phyloP scores from a whole-genome alignment of 768 basidiomycete species.

The Lactarius quietus region DNA sequence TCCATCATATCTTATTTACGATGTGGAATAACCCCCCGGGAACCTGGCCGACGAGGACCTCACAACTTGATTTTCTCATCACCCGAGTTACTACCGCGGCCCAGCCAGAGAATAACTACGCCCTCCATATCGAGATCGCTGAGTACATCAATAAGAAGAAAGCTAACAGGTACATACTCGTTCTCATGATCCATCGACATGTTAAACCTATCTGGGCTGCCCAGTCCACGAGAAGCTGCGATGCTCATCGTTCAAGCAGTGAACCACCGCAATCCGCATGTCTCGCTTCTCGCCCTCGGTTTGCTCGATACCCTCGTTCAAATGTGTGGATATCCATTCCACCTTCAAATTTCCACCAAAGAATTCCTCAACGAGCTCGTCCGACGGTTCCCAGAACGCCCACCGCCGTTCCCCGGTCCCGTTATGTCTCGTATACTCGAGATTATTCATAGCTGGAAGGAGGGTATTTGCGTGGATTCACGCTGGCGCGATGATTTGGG shows the following conservation, averaged over 20 bases:
- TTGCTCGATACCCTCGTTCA: conserved; percentile 91
- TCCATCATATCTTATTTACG: neutral
- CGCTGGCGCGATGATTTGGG: conserved; percentile 96
- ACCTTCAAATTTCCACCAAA: conserved; percentile 95
- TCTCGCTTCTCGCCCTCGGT: conserved; percentile 80
- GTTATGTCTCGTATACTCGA: conserved; percentile 95
- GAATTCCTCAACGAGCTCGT: conserved; percentile 99
- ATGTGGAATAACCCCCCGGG: conserved; percentile 26
- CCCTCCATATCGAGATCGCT: conserved; percentile 87
- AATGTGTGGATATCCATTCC: conserved; percentile 95
- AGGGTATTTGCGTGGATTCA: conserved; percentile 81
- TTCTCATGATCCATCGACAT: neutral
- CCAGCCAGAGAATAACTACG: conserved; percentile 86
- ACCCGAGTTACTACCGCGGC: conserved; percentile 85
- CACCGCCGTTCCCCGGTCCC: conserved; percentile 89
- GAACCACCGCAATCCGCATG: conserved; percentile 91
- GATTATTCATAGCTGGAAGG: conserved; percentile 92
- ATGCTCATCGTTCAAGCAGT: conserved; percentile 80
- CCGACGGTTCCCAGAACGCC: conserved; percentile 94
- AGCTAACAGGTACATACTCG: conserved; percentile 77
- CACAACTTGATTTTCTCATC: conserved; percentile 67
- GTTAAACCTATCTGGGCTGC: neutral
- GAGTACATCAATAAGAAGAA: conserved; percentile 94
- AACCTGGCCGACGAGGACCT: conserved; percentile 50
- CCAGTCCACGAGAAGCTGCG: conserved; percentile 86